A percentile compares a stretch with the other conserved stretches of the same genome.
Conservation (phyloP, 2,329 filamentous ascomycete species). For the Graphilbum sp. region DNA sequence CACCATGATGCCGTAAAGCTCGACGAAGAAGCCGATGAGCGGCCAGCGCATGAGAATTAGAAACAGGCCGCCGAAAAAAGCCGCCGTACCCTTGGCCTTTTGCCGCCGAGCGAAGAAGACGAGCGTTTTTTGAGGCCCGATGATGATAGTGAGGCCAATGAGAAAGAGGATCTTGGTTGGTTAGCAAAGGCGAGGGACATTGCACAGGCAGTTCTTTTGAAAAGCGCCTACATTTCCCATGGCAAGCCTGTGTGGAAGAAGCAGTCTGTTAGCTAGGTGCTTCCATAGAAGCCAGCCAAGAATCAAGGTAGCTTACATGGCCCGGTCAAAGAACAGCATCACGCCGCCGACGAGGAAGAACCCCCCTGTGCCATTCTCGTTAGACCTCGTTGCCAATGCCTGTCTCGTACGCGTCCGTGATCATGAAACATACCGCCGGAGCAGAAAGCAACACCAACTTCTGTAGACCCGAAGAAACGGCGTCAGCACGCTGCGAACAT, state of each 20-base stretch:
- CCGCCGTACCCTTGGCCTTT: conserved; percentile 80
- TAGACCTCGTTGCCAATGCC: conserved; percentile 4
- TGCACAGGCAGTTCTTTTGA: no score
- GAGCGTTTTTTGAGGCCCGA: conserved; percentile 79
- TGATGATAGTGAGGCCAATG: conserved; percentile 88
- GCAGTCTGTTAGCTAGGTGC: no score
- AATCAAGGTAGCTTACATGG: conserved; percentile 48
- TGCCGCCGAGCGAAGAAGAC: conserved; percentile 89
- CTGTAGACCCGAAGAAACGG: conserved; percentile 28
- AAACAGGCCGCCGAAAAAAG: conserved; percentile 68
- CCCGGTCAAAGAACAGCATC: conserved; percentile 92
- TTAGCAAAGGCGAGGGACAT: no score
- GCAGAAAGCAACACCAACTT: conserved; percentile 95
- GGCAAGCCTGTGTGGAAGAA: conserved; percentile 52
- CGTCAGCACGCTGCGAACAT: no score
- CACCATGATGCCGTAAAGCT: conserved; percentile 83
- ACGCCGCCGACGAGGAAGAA: conserved; percentile 92
- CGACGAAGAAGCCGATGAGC: conserved; percentile 75
- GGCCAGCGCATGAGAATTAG: conserved; percentile 87
- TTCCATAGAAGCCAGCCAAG: not conserved
- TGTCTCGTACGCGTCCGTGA: conserved; percentile 8
- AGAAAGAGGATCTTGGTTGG: conserved; percentile 96
- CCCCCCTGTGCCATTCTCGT: conserved; percentile 41
- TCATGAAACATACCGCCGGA: conserved; percentile 51
- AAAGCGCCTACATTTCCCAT: conserved; percentile 87